Evolutionary conservation across 225 moss, liverwort and hornwort genomes (phyloP).

Genomic region (Pseudoscleropodium purum): DNA sequence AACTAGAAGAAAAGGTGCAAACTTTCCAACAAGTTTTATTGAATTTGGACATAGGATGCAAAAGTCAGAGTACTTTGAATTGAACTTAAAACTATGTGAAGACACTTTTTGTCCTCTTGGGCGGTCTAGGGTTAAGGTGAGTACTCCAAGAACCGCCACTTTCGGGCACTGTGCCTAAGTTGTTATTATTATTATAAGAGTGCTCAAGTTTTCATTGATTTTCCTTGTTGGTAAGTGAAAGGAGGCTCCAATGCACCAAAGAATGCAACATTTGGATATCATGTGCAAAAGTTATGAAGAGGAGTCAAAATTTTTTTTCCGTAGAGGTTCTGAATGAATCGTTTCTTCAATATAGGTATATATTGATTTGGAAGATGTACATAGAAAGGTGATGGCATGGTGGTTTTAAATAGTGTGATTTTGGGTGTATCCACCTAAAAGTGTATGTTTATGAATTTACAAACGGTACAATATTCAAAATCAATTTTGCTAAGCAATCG

Average conservation of each 20-base stretch:
- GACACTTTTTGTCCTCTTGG: too few species aligned
- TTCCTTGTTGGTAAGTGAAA: neutral
- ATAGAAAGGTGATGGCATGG: neutral
- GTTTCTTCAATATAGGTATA: neutral
- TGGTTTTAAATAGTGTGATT: rapidly evolving
- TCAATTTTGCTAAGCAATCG: too few species aligned
- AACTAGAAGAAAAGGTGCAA: too few species aligned
- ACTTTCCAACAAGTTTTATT: too few species aligned
- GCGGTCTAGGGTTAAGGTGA: too few species aligned
- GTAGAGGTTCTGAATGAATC: rapidly evolving
- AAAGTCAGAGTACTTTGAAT: too few species aligned
- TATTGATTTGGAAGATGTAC: neutral
- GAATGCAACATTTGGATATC: neutral
- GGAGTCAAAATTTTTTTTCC: neutral
- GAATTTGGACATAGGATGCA: too few species aligned
- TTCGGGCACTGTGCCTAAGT: too few species aligned
- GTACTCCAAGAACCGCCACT: neutral
- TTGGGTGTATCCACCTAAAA: rapidly evolving
- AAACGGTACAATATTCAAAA: too few species aligned
- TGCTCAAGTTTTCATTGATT: neutral
- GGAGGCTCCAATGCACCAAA: neutral
- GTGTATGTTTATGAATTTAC: neutral
- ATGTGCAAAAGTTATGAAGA: neutral
- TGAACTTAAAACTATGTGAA: too few species aligned
- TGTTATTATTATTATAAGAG: neutral